These are phyloP conservation scores for Cutaneotrichosporon sp. DNA, from an alignment of 1,284 basidiomycete species.

Conservation along the genomic window DNA sequence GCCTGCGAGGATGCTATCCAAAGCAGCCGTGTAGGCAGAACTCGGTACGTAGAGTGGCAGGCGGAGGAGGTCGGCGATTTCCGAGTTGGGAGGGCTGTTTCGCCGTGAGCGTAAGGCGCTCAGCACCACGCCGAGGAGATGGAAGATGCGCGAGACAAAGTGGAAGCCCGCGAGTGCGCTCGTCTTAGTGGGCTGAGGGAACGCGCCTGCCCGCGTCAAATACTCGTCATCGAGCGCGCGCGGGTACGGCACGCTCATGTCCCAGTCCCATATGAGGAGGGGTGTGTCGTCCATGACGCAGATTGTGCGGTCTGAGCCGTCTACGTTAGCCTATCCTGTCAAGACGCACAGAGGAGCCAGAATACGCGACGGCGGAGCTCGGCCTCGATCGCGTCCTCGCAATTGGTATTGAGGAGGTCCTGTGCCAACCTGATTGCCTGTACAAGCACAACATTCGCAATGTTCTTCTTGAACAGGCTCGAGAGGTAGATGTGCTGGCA, in stretches of 20 bases:
- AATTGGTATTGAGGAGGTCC: background rate
- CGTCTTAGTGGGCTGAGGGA: background rate
- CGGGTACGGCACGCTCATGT: slow-evolving; percentile 3
- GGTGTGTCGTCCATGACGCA: slow-evolving; percentile 1
- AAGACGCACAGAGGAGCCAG: slow-evolving; percentile 3
- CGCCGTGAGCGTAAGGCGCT: background rate
- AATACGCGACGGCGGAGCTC: slow-evolving; percentile 5
- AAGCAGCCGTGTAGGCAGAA: background rate
- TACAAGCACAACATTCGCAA: background rate
- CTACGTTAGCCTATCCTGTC: background rate
- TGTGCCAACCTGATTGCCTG: background rate
- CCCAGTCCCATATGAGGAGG: slow-evolving; percentile 1
- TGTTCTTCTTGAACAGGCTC: slow-evolving; percentile 8
- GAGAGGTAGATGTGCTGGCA: slow-evolving; percentile 9
- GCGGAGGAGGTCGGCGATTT: background rate
- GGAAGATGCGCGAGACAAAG: background rate
- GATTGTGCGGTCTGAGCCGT: slow-evolving; percentile 2
- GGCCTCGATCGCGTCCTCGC: background rate
- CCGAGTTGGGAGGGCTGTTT: background rate
- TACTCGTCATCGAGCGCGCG: background rate
- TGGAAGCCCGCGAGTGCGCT: background rate
- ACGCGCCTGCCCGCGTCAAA: background rate
- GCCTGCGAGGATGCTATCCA: background rate
- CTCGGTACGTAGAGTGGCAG: background rate
- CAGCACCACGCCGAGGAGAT: slow-evolving; percentile 3